Percentiles rank a stretch among this genome's conserved stretches.
phyloP scores from a whole-genome alignment of 495 filamentous ascomycete genomes.

The Hyphodiscus hymeniophilus region DNA sequence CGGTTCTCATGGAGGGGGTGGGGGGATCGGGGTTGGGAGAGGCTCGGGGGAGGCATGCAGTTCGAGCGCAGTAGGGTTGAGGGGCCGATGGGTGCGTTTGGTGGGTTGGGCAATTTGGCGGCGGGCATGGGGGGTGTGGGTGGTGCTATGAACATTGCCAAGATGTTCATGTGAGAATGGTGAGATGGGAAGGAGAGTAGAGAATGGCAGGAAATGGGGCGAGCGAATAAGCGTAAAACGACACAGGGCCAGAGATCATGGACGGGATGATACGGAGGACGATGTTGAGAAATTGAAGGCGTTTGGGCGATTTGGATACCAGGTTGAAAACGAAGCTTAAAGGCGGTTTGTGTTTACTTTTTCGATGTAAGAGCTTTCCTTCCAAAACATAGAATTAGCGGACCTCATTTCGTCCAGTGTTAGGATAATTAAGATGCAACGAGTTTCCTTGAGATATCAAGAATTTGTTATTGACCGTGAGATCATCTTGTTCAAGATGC shows the following conservation, averaged over 20 bases:
- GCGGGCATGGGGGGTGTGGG: constrained; percentile 36
- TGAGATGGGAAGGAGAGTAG: too few relatives aligned
- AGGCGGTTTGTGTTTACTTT: background rate
- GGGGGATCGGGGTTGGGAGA: constrained; percentile 5
- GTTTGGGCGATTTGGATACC: constrained; percentile 9
- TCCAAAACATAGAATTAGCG: too few relatives aligned
- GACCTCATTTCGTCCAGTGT: too few relatives aligned
- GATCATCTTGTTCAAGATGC: too few relatives aligned
- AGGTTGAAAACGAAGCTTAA: background rate
- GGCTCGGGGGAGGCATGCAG: constrained; percentile 25
- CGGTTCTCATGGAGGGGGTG: constrained; percentile 38
- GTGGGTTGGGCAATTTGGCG: constrained; percentile 8
- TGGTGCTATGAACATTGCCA: constrained; percentile 48
- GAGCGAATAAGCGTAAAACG: too few relatives aligned
- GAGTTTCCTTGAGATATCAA: too few relatives aligned
- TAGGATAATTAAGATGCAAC: too few relatives aligned
- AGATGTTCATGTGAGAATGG: constrained; percentile 52
- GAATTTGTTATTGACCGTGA: background rate
- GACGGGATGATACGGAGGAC: background rate
- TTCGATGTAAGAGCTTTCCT: background rate
- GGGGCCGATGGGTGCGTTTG: constrained; percentile 18
- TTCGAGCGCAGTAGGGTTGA: constrained; percentile 35
- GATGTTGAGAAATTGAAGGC: background rate
- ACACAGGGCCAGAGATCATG: background rate
- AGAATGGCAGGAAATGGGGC: background rate